Evolutionary conservation across 75 land plant genomes (phyloP).

Genomic region (Isoetes taiwanensis): DNA sequence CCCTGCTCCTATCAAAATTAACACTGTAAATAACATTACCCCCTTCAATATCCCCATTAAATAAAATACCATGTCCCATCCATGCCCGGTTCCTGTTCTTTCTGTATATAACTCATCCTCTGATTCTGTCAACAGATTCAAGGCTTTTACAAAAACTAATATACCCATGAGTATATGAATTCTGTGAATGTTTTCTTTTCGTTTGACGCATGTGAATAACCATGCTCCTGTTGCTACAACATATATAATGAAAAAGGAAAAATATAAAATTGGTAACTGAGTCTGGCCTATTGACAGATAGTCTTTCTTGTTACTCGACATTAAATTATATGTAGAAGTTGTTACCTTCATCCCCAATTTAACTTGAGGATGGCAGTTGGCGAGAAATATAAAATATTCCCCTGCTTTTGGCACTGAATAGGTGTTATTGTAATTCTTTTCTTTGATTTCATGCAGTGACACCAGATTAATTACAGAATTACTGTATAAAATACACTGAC

Average conservation of each 20-base stretch:
- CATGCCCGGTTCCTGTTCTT: slow-evolving; percentile 1
- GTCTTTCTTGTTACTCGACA: too few relatives aligned
- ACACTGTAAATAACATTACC: not conserved
- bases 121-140: not conserved
- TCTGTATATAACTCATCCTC: not conserved
- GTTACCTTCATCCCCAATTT: slow-evolving; percentile 33
- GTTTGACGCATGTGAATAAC: not conserved
- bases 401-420: slow-evolving; percentile 26
- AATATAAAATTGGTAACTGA: not conserved
- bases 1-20: not conserved
- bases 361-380: slow-evolving; percentile 32
- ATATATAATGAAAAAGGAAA: not conserved
- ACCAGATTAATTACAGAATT: slow-evolving; percentile 29
- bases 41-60: not conserved
- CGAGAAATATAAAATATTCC: slow-evolving; percentile 49
- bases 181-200: not conserved
- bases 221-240: not conserved
- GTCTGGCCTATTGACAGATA: slow-evolving; percentile 1
- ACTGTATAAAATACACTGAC: slow-evolving; percentile 26
- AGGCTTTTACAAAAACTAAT: not conserved
- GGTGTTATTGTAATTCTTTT: not conserved
- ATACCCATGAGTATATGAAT: not conserved
- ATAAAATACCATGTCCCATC: not conserved
- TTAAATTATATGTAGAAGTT: slow-evolving; percentile 46
- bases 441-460: slow-evolving; percentile 20